Base-by-base conservation (phyloP, 306 rosid species). In the Prunus mume region DNA sequence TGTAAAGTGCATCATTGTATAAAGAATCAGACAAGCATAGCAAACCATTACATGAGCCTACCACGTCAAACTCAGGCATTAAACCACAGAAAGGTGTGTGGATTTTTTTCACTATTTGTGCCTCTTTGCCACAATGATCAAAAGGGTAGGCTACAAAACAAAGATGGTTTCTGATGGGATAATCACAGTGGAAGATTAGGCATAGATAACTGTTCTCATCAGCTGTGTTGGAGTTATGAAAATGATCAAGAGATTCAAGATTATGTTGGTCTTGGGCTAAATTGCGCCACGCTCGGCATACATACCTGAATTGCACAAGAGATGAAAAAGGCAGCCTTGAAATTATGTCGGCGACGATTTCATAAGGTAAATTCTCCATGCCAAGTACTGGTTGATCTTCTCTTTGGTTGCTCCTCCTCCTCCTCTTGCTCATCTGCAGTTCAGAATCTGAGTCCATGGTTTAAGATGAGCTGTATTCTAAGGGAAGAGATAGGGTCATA, bases 111-210 rank as follows among this genome's bases (percentile, higher is more conserved):
- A 78, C 74, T 13, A 55, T 28, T 41, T 74, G 57, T 10, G 65
- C 38, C 15, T 65, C 68, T 18, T 46, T 74, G 11, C 60, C 55
- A 30, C 55, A 43, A 13, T 27, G 17, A 41, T 56, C 7, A n/a
- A 73, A 30, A 9, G 80, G 81, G 69, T 66, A 72, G 55, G 81
- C 78, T 2, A 77, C 68, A 49, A 81, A 83, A 73, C 65, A 83
- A 6, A 86, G 77, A 13, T 80, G 81, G 64, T 84, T 86, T 57
- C 74, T 79, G 27, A 83, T 78, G 65, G 86, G 87, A 41, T 20
- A 27, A 73, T 83, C 85, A 11, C 82, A 81, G 80, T 86, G 87
- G 47, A 86, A 72, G 73, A 84, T 81, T 17, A 86, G 79, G 74
- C 86, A 79, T 2, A 46, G 82, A 2, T 65, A 81, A 1, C 55